Percentiles rank a stretch among this genome's conserved stretches.
phyloP scores from a whole-genome alignment of 2,329 filamentous ascomycete species.

The Chaetothyriales sp. region DNA sequence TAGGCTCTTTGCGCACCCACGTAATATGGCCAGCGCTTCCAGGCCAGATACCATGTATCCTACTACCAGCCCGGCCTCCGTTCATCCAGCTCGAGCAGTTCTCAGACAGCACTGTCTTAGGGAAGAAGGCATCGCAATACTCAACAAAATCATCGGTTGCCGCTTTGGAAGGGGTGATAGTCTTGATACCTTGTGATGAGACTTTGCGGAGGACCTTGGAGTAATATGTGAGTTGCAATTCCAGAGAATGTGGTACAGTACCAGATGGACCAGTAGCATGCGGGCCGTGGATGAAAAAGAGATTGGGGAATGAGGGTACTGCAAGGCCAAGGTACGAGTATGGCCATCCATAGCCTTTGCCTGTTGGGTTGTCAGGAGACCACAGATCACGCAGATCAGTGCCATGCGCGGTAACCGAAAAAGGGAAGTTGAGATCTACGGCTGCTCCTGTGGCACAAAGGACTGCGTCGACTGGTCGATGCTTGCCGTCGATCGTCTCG shows the following conservation, averaged over 20 bases:
- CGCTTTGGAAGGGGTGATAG: constrained; percentile 42
- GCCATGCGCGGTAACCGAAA: constrained; percentile 22
- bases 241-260: constrained; percentile 53
- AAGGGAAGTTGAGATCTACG: constrained; percentile 22
- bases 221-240: constrained; percentile 52
- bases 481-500: constrained; percentile 13
- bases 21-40: constrained; percentile 14
- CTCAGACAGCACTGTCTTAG: constrained; percentile 32
- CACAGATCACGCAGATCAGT: constrained; percentile 18
- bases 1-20: constrained; percentile 9
- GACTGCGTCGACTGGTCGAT: constrained; percentile 16
- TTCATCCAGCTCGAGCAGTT: constrained; percentile 15
- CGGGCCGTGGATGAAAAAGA: constrained; percentile 31
- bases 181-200: constrained; percentile 50
- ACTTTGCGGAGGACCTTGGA: constrained; percentile 56
- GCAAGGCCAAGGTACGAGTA: constrained; percentile 28
- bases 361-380: constrained; percentile 24
- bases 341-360: constrained; percentile 22
- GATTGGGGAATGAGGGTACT: constrained; percentile 30
- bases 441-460: constrained; percentile 29
- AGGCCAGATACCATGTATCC: constrained; percentile 14
- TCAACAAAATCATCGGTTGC: constrained; percentile 53
- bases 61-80: constrained; percentile 8
- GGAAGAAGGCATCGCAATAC: constrained; percentile 45
- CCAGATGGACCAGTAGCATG: constrained; percentile 42